phyloP scores from a whole-genome alignment of 1,139 yeast species.

The Scheffersomyces illinoinensis region DNA sequence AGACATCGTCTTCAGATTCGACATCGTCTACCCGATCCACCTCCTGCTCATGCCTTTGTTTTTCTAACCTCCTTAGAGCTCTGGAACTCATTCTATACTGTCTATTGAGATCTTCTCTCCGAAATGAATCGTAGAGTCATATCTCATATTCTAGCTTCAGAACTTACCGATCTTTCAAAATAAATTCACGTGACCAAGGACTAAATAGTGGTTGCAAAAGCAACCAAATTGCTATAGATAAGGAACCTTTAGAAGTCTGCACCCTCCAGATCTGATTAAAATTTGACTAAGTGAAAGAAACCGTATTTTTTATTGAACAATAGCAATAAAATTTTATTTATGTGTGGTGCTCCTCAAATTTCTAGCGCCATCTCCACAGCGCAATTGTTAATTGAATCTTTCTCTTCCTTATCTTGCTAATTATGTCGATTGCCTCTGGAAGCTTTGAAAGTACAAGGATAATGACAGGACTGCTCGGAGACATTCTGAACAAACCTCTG shows the following conservation, averaged over 20 bases:
- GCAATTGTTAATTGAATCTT: background rate
- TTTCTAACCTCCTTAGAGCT: constrained; percentile 56
- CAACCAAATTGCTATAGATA: background rate
- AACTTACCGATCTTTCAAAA: background rate
- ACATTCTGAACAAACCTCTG: background rate
- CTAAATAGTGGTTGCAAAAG: background rate
- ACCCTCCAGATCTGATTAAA: background rate
- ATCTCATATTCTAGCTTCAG: background rate
- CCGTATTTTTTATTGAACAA: background rate
- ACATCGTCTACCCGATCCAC: constrained; percentile 6
- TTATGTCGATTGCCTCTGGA: background rate
- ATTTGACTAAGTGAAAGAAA: background rate
- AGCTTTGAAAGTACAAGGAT: background rate
- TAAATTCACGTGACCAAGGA: background rate
- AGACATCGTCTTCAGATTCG: constrained; percentile 12
- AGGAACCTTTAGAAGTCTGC: background rate
- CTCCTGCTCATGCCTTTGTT: constrained; percentile 38
- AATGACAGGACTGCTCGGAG: background rate
- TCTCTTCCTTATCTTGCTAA: background rate
- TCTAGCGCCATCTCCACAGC: background rate
- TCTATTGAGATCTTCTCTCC: background rate
- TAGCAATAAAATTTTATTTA: background rate
- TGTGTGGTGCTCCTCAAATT: background rate
- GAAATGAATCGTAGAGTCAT: background rate
- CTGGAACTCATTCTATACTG: constrained; percentile 61